Conservation (phyloP, 2,329 filamentous ascomycete species). For the Colletotrichum chlorophyti region DNA sequence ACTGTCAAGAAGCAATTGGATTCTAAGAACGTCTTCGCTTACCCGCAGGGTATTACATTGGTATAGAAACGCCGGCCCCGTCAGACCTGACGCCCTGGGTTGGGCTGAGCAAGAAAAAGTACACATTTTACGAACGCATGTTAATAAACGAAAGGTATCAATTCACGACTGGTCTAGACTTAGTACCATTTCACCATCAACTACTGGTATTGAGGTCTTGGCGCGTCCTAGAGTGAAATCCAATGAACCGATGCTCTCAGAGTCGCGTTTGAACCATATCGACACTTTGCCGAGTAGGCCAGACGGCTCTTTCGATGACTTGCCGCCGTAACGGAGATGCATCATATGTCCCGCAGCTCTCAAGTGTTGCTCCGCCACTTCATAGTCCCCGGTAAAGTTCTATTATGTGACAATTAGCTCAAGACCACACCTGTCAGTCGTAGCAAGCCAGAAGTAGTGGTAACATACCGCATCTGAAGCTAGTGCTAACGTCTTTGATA, state of each 20-base stretch:
- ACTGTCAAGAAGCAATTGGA: constrained; percentile 47
- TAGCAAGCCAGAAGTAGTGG: neutral
- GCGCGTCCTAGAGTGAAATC: no score
- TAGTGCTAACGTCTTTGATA: constrained; percentile 31
- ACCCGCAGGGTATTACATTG: constrained; percentile 42
- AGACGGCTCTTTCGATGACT: neutral
- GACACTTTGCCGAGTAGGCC: neutral
- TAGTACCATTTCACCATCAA: no score
- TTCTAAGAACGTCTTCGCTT: constrained; percentile 49
- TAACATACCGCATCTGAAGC: constrained; percentile 25
- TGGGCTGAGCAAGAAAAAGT: no score
- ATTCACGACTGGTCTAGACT: no score
- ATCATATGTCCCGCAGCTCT: constrained; percentile 1
- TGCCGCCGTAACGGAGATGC: neutral
- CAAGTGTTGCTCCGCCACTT: neutral
- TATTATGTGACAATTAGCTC: neutral
- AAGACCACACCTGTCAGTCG: neutral
- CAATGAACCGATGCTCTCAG: no score
- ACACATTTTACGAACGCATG: no score
- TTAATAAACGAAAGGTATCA: no score
- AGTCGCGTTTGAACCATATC: constrained; percentile 2
- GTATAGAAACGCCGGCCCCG: no score
- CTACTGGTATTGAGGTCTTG: no score
- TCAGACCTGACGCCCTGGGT: no score
- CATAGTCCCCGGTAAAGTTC: constrained; percentile 1